Evolutionary conservation across 2,329 filamentous ascomycete genomes (phyloP).

Genomic region (Helicocarpus griseus): DNA sequence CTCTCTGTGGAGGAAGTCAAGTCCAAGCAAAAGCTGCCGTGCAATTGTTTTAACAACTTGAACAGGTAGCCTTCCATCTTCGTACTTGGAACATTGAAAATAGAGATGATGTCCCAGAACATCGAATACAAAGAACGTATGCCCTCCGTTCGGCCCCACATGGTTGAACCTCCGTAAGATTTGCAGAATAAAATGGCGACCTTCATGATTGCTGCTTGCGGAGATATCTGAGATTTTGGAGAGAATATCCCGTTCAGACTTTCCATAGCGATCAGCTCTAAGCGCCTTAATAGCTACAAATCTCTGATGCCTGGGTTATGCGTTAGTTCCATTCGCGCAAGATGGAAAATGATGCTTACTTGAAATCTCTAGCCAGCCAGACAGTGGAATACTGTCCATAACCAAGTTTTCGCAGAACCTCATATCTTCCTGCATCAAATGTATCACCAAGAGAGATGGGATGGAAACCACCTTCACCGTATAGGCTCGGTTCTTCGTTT

Average conservation of each 20-base stretch:
- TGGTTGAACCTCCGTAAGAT: slow-evolving; percentile 19
- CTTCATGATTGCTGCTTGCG: slow-evolving; percentile 12
- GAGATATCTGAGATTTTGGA: slow-evolving; percentile 13
- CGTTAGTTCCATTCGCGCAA: slow-evolving; percentile 6
- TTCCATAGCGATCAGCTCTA: slow-evolving; percentile 19
- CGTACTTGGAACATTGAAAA: slow-evolving; percentile 15
- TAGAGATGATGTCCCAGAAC: slow-evolving; percentile 18
- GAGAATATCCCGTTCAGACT: slow-evolving; percentile 16
- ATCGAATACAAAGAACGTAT: slow-evolving; percentile 21
- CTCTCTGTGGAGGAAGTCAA: slow-evolving; percentile 20
- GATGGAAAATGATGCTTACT: slow-evolving; percentile 15
- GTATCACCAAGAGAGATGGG: slow-evolving; percentile 80
- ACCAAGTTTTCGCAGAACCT: slow-evolving; percentile 80
- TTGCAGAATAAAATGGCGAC: slow-evolving; percentile 13
- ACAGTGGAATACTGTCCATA: slow-evolving; percentile 95
- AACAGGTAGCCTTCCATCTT: slow-evolving; percentile 17
- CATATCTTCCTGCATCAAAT: slow-evolving; percentile 88
- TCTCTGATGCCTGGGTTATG: slow-evolving; percentile 11
- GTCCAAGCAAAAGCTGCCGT: slow-evolving; percentile 18
- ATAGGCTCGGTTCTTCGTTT: slow-evolving; percentile 79
- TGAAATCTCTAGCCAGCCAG: slow-evolving; percentile 67
- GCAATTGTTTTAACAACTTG: slow-evolving; percentile 15
- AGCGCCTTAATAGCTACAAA: slow-evolving; percentile 18
- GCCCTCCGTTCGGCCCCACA: slow-evolving; percentile 19
- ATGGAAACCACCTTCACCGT: slow-evolving; percentile 91